Base-by-base conservation (phyloP, 1,284 basidiomycete species). In the Porogramme epimiltina region DNA sequence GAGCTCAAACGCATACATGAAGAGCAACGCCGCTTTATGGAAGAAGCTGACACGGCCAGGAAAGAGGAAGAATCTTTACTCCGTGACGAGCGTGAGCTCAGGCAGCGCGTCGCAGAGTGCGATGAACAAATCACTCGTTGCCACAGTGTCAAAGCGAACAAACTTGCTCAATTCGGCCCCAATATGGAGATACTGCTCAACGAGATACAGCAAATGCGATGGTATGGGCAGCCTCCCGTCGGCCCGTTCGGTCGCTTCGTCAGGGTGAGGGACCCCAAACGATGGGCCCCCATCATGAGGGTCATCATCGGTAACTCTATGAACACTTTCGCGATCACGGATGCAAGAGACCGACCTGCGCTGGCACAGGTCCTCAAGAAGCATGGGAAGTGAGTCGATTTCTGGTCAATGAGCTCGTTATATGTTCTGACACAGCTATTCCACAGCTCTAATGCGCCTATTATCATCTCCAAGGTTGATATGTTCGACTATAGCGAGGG, bases 231-330 rank as follows among this genome's bases (percentile, higher is more conserved):
- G 33, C 71, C 66, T 16, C 95, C 96, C 0, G 69, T 98, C 24
- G 97, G 97, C 1, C 94, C 95, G 0, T 74, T 98, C n/a, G 95
- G 95, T 0, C 58, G 78, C 40, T 81, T 84, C 65, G 87, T 99
- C 59, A 88, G 87, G 62, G 81, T 95, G 43, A 82, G 76, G 57
- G 91, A 97, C 52, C 71, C 74, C 0, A 57, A 73, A 56, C 73
- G 67, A 26, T 99, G 92, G 84, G 83, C 82, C 0, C 70, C 73
- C 0, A 62, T 93, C 6, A 68, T 98, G 56, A 81, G 91, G 34
- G 73, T 73, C 16, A 79, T 88, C 59, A 75, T 99, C 3, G 84
- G 81, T 3, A 51, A 58, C 4, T 64, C 76, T 5, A 78, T 99
- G 72, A 82, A 77, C 25, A 79, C 85, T 1, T 99, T 92, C 67